A percentile compares a stretch with the other conserved stretches of the same genome.
Conservation (phyloP, 2,329 filamentous ascomycete species). For the Lachnellula hyalina region DNA sequence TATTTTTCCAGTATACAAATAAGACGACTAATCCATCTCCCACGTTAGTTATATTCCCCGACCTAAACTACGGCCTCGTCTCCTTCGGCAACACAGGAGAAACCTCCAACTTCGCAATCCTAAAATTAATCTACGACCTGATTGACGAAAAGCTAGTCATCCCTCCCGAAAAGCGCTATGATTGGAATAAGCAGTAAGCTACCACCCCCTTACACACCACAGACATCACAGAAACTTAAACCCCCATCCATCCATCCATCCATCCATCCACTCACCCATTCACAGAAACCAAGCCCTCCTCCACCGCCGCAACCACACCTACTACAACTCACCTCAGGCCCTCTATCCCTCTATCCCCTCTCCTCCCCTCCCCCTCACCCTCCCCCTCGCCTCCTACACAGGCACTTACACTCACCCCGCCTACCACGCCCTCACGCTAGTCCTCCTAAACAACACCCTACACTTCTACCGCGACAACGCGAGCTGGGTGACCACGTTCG, state of each 20-base stretch:
- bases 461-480: conserved; percentile 2
- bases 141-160: conserved; percentile 38
- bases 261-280: no score
- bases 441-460: background rate
- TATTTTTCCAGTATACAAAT: background rate
- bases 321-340: no score
- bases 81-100: conserved; percentile 40
- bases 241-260: no score
- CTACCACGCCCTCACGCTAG: conserved; percentile 31
- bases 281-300: conserved; percentile 33
- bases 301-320: conserved; percentile 18
- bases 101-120: conserved; percentile 34
- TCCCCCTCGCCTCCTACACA: conserved; percentile 33
- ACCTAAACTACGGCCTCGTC: conserved; percentile 38
- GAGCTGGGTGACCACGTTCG: conserved; percentile 12
- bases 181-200: conserved; percentile 34
- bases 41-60: conserved; percentile 37
- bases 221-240: conserved; percentile 22
- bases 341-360: conserved; percentile 33
- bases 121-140: conserved; percentile 35
- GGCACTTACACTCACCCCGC: conserved; percentile 42
- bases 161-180: conserved; percentile 31
- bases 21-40: background rate
- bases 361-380: conserved; percentile 31
- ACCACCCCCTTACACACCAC: background rate